phyloP scores from a whole-genome alignment of 139 green algal species.

The Micromonas pusilla region DNA sequence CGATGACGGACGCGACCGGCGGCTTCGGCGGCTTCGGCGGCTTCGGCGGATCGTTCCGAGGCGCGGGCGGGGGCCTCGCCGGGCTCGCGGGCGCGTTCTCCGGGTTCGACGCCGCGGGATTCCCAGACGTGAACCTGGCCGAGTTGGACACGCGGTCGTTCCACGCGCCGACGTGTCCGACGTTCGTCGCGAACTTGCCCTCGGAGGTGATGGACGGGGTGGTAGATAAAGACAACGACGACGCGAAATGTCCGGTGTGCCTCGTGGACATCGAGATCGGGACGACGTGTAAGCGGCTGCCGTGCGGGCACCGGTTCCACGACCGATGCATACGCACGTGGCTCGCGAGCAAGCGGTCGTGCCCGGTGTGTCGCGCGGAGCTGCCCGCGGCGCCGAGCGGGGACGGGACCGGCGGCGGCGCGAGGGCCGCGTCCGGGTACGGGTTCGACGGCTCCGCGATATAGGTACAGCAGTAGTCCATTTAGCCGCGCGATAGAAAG shows the following conservation, averaged over 20 bases:
- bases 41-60: no score
- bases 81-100: no score
- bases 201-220: background rate
- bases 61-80: no score
- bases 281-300: background rate
- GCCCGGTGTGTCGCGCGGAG: background rate
- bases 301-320: conserved; percentile 18
- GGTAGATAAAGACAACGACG: background rate
- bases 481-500: background rate
- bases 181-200: background rate
- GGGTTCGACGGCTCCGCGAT: no score
- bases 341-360: background rate
- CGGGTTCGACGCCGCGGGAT: background rate
- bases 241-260: no score
- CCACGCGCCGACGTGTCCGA: background rate
- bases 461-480: no score
- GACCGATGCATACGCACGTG: background rate
- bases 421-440: no score
- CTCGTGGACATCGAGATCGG: background rate
- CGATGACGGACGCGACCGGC: no score
- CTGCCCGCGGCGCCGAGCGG: background rate
- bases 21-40: no score
- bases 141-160: conserved; percentile 8
- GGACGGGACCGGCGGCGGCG: background rate
- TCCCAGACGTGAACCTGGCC: conserved; percentile 1